These are phyloP conservation scores for Metroxylon sagu DNA, from an alignment of 176 grass and related monocot species.

Conservation along the genomic window DNA sequence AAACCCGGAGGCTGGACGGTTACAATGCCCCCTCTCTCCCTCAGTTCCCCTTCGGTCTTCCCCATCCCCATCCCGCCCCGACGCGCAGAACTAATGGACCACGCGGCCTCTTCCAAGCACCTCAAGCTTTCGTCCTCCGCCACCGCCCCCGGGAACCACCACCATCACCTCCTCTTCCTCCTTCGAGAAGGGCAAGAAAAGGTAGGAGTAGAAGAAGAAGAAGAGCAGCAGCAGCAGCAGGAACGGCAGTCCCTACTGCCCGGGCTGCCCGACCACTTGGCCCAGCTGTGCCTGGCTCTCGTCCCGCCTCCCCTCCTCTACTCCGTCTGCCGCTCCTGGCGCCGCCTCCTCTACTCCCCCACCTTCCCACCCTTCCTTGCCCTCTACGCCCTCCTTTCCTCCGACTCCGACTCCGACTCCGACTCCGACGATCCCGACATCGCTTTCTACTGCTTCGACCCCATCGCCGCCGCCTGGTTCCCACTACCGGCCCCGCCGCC, in stretches of 20 bases:
- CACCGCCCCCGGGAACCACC: no score
- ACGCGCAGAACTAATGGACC: no score
- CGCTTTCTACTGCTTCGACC: conserved; percentile 51
- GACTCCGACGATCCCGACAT: conserved; percentile 7
- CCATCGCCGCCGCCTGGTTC: conserved; percentile 36
- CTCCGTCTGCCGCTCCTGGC: conserved; percentile 61
- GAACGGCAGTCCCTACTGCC: conserved; percentile 25
- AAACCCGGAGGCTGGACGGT: no score
- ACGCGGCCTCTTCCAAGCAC: no score
- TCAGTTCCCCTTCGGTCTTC: no score
- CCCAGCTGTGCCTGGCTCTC: conserved; percentile 46
- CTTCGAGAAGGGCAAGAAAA: no score
- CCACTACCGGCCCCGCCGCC: conserved; percentile 34
- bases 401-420: background rate
- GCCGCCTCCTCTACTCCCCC: conserved; percentile 49
- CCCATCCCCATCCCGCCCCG: no score
- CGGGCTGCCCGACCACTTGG: conserved; percentile 75
- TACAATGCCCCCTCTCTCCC: no score
- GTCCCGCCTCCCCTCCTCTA: conserved; percentile 44
- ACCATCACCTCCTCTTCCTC: no score
- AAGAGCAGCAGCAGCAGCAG: conserved; percentile 1
- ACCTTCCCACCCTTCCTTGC: conserved; percentile 46
- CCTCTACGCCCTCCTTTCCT: conserved; percentile 47
- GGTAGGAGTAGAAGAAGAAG: background rate
- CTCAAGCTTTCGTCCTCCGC: no score